Evolutionary conservation across 257 asterid genomes (phyloP).

Genomic region (Mitragyna speciosa): DNA sequence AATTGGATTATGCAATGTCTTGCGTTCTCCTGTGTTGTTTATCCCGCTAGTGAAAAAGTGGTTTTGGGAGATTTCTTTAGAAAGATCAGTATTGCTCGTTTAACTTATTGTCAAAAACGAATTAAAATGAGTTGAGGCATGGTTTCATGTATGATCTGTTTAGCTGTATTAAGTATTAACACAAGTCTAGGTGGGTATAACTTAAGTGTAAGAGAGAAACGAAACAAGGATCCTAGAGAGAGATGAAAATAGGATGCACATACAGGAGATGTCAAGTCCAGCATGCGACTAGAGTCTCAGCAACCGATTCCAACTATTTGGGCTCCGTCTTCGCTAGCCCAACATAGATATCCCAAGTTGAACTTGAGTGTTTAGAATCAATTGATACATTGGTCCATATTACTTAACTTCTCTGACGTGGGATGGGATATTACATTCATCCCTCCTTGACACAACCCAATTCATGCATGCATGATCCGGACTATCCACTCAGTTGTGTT

Average conservation of each 20-base stretch:
- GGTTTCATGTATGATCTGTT: not conserved
- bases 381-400: too few species aligned
- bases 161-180: not conserved
- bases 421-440: too few species aligned
- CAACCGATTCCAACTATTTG: too few species aligned
- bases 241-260: not conserved
- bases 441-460: too few species aligned
- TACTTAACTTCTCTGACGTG: too few species aligned
- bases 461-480: too few species aligned
- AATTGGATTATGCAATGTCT: not conserved
- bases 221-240: not conserved
- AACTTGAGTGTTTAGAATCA: too few species aligned
- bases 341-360: too few species aligned
- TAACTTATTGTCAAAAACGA: not conserved
- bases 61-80: not conserved
- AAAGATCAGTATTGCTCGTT: not conserved
- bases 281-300: too few species aligned
- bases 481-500: too few species aligned
- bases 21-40: not conserved
- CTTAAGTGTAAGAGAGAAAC: not conserved
- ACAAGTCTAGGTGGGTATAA: not conserved
- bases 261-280: too few species aligned
- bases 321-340: too few species aligned
- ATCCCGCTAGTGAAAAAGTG: not conserved
- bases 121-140: not conserved